Conservation (phyloP, 176 grass and related monocot genomes). For the Oryza nivara region DNA sequence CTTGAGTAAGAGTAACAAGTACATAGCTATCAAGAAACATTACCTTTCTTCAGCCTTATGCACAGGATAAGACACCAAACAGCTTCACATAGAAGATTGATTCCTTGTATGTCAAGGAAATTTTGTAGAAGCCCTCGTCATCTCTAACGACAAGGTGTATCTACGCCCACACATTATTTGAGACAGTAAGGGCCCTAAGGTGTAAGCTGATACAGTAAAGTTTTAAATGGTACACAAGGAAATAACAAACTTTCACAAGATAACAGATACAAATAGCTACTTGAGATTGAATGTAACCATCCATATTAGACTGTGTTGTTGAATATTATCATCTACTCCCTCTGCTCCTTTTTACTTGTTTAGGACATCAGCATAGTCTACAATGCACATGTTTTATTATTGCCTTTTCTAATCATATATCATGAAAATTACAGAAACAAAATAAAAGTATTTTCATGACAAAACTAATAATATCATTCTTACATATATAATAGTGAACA, state of each 20-base stretch:
- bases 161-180: neutral
- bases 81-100: neutral
- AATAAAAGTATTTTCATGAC: too few relatives aligned
- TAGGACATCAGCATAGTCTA: neutral
- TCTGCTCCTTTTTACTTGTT: neutral
- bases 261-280: conserved; percentile 6
- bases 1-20: neutral
- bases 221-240: neutral
- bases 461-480: neutral
- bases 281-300: neutral
- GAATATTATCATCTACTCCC: neutral
- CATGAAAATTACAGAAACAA: too few relatives aligned
- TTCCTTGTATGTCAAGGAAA: neutral
- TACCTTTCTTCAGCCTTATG: neutral
- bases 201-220: neutral
- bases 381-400: neutral
- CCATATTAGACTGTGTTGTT: neutral
- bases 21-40: neutral
- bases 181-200: neutral
- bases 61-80: neutral
- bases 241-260: neutral
- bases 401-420: too few relatives aligned
- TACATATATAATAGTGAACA: neutral
- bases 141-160: neutral
- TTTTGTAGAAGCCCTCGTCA: neutral